Evolutionary conservation across 1,284 basidiomycete genomes (phyloP).

Genomic region (Ustilago cynodontis): DNA sequence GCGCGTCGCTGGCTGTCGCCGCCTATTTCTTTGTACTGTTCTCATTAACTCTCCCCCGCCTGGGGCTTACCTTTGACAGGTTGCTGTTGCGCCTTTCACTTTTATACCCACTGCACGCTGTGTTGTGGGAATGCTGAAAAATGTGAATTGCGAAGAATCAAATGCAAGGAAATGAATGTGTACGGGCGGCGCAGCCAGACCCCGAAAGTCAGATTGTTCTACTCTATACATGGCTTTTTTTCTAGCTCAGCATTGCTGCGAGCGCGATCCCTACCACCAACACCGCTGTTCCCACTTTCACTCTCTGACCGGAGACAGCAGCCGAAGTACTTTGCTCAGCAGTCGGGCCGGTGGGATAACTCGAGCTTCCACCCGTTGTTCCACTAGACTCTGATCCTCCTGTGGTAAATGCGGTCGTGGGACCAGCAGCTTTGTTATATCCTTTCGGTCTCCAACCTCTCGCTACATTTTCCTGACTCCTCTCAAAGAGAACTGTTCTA

Average conservation of each 20-base stretch:
- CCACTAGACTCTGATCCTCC: neutral
- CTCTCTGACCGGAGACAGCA: neutral
- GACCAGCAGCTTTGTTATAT: constrained; percentile 26
- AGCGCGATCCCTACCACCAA: neutral
- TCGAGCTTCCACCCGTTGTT: too few species aligned
- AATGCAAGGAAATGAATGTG: neutral
- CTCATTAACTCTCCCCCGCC: neutral
- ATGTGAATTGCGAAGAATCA: neutral
- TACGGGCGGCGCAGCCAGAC: constrained; percentile 1
- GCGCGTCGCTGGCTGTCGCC: constrained; percentile 14
- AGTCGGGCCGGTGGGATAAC: neutral
- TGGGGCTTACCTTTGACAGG: neutral
- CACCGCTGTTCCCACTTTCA: neutral
- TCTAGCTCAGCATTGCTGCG: constrained; percentile 3
- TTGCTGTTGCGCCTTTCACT: neutral
- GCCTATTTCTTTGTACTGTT: neutral
- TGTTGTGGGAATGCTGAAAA: neutral
- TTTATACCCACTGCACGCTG: too few species aligned
- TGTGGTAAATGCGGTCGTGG: neutral
- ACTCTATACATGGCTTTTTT: neutral
- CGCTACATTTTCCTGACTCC: constrained; percentile 28
- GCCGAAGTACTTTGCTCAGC: neutral
- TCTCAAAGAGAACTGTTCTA: constrained; percentile 61
- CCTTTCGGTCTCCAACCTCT: constrained; percentile 65
- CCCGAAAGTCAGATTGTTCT: neutral